Conservation (phyloP, 805 yeast species). For the Pichia thaimueangensis region DNA sequence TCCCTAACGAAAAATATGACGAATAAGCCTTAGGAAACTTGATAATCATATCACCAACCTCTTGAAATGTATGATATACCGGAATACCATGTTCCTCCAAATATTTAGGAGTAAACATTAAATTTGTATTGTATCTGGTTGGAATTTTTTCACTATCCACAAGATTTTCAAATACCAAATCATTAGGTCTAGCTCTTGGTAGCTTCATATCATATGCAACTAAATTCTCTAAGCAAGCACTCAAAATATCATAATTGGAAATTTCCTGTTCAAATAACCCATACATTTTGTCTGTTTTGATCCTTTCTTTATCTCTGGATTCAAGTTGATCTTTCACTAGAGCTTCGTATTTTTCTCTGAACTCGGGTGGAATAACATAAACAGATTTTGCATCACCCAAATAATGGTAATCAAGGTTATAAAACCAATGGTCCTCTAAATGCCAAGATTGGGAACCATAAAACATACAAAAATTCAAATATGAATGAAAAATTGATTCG, state of each 20-base stretch:
- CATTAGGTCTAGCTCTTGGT: conserved; percentile 27
- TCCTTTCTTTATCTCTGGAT: conserved; percentile 8
- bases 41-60: conserved; percentile 54
- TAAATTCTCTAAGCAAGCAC: conserved; percentile 22
- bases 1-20: conserved; percentile 46
- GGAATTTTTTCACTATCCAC: conserved; percentile 17
- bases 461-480: conserved; percentile 46
- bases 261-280: conserved; percentile 10
- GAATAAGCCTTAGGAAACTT: conserved; percentile 53
- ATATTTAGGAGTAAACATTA: conserved; percentile 43
- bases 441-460: conserved; percentile 52
- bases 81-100: conserved; percentile 44
- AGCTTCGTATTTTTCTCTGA: conserved; percentile 45
- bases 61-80: conserved; percentile 44
- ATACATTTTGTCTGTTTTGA: conserved; percentile 1
- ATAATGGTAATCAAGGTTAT: conserved; percentile 46
- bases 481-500: conserved; percentile 37
- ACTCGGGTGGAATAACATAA: conserved; percentile 58
- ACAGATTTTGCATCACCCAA: conserved; percentile 51
- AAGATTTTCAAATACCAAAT: conserved; percentile 25
- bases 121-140: conserved; percentile 34
- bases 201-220: conserved; percentile 13
- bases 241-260: conserved; percentile 14
- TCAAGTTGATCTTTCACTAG: conserved; percentile 22
- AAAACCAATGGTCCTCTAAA: conserved; percentile 55